phyloP scores from a whole-genome alignment of 805 yeast species.

The Kodamaea lidongshanica region DNA sequence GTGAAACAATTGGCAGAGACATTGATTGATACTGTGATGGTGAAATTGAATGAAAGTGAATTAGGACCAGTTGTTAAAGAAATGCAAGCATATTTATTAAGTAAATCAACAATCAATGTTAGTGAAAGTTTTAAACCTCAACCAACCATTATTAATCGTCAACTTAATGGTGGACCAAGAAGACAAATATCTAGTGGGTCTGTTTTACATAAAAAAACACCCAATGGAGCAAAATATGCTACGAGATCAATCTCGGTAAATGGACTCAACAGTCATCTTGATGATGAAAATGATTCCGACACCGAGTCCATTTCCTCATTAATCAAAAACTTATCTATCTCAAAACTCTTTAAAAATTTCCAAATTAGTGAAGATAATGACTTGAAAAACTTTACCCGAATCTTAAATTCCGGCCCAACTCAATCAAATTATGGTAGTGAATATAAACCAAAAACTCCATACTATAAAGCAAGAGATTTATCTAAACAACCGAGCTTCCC shows the following conservation, averaged over 20 bases:
- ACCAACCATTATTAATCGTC: conserved; percentile 30
- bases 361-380: conserved; percentile 39
- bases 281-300: conserved; percentile 15
- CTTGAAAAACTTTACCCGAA: conserved; percentile 30
- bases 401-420: conserved; percentile 32
- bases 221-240: conserved; percentile 23
- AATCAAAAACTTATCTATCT: conserved; percentile 27
- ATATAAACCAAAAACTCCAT: conserved; percentile 52
- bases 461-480: conserved; percentile 38
- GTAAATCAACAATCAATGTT: conserved; percentile 40
- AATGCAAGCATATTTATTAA: conserved; percentile 58
- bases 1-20: conserved; percentile 67
- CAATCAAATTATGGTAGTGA: conserved; percentile 36
- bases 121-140: conserved; percentile 36
- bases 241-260: conserved; percentile 26
- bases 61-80: conserved; percentile 58
- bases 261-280: conserved; percentile 11
- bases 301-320: conserved; percentile 30
- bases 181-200: conserved; percentile 23
- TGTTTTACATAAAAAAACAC: conserved; percentile 17
- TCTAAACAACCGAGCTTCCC: conserved; percentile 43
- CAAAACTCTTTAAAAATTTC: conserved; percentile 32
- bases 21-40: conserved; percentile 66
- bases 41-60: conserved; percentile 58
- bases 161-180: conserved; percentile 14